Conservation (phyloP, 306 rosid genomes). For the Cicer yamashitae region DNA sequence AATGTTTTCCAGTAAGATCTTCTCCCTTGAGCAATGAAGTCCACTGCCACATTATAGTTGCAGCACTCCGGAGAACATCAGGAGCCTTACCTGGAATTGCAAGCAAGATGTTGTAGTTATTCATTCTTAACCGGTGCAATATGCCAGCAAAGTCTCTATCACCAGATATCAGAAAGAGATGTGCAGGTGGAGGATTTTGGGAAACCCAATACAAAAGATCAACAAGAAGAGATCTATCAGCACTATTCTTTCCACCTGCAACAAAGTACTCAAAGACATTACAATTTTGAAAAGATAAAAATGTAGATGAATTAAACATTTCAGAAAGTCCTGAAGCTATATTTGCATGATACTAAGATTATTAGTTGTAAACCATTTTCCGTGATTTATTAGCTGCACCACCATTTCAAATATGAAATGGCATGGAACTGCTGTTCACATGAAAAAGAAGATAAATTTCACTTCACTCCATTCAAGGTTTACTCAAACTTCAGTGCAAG, state of each 20-base stretch:
- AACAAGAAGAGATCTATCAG: slow-evolving; percentile 79
- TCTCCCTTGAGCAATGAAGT: slow-evolving; percentile 71
- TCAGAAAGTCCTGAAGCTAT: not conserved
- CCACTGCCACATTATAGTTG: slow-evolving; percentile 96
- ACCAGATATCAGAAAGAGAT: slow-evolving; percentile 81
- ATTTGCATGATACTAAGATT: slow-evolving; percentile 11
- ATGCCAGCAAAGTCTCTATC: slow-evolving; percentile 75
- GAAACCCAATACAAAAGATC: slow-evolving; percentile 93
- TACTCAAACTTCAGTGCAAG: not conserved
- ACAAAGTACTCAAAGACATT: slow-evolving; percentile 11
- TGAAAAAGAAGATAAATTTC: not conserved
- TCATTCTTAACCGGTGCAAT: slow-evolving; percentile 83
- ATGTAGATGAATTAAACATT: slow-evolving; percentile 15
- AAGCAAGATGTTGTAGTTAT: slow-evolving; percentile 85
- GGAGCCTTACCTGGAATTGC: slow-evolving; percentile 65
- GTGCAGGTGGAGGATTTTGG: slow-evolving; percentile 97
- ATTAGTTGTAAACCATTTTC: not conserved
- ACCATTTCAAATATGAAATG: slow-evolving; percentile 14
- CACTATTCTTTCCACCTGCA: slow-evolving; percentile 89
- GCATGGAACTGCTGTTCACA: not conserved
- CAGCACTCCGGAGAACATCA: slow-evolving; percentile 76
- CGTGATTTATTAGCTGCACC: slow-evolving; percentile 9
- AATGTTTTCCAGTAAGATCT: slow-evolving; percentile 66
- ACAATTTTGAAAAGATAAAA: slow-evolving; percentile 24
- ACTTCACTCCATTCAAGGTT: slow-evolving; percentile 1